Evolutionary conservation across 768 basidiomycete species (phyloP).

Genomic region (Termitomyces sp.): DNA sequence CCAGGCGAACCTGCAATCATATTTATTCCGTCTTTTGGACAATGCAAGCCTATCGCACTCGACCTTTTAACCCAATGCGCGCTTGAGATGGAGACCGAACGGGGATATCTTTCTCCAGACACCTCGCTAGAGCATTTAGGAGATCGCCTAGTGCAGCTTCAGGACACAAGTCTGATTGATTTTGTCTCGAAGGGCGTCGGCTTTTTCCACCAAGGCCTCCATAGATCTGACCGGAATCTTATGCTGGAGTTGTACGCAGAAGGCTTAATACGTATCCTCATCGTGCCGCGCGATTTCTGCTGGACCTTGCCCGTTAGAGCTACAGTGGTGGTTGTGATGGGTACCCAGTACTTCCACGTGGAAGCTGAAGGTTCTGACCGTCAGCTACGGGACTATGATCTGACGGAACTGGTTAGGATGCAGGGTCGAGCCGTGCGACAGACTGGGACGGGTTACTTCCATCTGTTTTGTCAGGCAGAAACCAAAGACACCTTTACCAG

Average conservation of each 20-base stretch:
- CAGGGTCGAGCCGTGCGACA: conserved; percentile 79
- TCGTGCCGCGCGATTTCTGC: conserved; percentile 78
- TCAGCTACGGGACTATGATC: conserved; percentile 71
- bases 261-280: conserved; percentile 71
- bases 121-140: conserved; percentile 51
- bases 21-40: conserved; percentile 82
- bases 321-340: conserved; percentile 81
- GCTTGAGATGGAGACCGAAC: conserved; percentile 59
- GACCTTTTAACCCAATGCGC: conserved; percentile 89
- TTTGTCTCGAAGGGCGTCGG: conserved; percentile 83
- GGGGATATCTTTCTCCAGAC: conserved; percentile 58
- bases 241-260: conserved; percentile 80
- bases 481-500: conserved; percentile 74
- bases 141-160: conserved; percentile 49
- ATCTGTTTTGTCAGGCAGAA: conserved; percentile 88
- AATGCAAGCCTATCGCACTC: conserved; percentile 66
- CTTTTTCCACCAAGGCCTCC: conserved; percentile 73
- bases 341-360: conserved; percentile 75
- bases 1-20: conserved; percentile 55
- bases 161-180: conserved; percentile 59
- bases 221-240: conserved; percentile 58
- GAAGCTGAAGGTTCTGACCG: conserved; percentile 46
- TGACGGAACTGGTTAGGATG: conserved; percentile 86
- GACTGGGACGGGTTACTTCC: conserved; percentile 56
- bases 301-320: conserved; percentile 89